phyloP scores from a whole-genome alignment of 139 green algal species.

The Mesotaenium endlicherianum region DNA sequence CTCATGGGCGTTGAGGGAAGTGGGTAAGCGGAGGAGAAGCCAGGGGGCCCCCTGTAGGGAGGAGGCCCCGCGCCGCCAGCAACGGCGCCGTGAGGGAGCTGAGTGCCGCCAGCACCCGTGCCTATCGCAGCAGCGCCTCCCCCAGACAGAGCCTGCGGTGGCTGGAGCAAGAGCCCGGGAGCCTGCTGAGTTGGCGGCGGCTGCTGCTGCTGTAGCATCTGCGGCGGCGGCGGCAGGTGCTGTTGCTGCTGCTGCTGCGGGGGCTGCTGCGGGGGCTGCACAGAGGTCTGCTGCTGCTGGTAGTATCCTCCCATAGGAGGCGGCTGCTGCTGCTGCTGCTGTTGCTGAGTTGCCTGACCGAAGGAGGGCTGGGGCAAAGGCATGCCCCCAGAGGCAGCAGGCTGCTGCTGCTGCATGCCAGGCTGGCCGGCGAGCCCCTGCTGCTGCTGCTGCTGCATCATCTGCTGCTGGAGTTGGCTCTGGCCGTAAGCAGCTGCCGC shows the following conservation, averaged over 20 bases:
- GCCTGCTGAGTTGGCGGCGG: background rate
- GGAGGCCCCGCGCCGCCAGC: too few relatives aligned
- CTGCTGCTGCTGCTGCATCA: slow-evolving; percentile 13
- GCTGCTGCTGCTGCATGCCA: too few relatives aligned
- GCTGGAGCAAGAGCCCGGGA: background rate
- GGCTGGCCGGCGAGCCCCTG: background rate
- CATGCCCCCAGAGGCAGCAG: too few relatives aligned
- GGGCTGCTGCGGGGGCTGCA: background rate
- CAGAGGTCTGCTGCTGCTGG: too few relatives aligned
- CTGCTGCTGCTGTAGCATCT: slow-evolving; percentile 8
- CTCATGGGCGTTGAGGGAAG: background rate
- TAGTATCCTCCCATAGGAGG: too few relatives aligned
- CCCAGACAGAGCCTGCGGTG: background rate
- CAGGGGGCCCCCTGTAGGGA: too few relatives aligned
- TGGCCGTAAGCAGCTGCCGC: background rate
- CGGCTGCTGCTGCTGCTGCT: background rate
- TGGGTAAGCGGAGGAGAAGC: background rate
- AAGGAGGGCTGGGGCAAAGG: too few relatives aligned
- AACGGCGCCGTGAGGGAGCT: too few relatives aligned
- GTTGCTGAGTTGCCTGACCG: too few relatives aligned
- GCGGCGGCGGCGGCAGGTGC: background rate
- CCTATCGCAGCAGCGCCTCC: too few relatives aligned
- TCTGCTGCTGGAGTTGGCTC: background rate
- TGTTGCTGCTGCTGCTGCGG: slow-evolving; percentile 9
- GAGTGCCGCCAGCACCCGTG: too few relatives aligned